phyloP scores from a whole-genome alignment of 2,329 filamentous ascomycete genomes.

The Neofusicoccum laricinum region DNA sequence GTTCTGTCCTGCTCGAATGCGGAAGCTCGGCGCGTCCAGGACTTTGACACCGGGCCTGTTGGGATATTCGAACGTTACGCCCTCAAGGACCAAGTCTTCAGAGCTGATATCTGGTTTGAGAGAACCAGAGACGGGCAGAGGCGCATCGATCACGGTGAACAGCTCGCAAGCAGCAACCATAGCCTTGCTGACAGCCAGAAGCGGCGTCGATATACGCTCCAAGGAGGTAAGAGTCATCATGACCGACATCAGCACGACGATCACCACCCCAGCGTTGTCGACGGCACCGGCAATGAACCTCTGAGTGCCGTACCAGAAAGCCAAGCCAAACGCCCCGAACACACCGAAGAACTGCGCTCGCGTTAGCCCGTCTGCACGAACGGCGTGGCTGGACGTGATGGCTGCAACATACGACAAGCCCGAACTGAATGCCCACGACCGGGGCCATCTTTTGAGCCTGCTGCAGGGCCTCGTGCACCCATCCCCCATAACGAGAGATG shows the following conservation, averaged over 20 bases:
- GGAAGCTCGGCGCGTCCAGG: slow-evolving; percentile 56
- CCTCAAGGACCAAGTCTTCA: not conserved
- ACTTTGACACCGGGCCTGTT: slow-evolving; percentile 61
- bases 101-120: slow-evolving; percentile 33
- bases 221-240: slow-evolving; percentile 37
- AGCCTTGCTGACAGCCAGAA: slow-evolving; percentile 35
- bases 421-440: not conserved
- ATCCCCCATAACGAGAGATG: not conserved
- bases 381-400: too few relatives aligned
- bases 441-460: not conserved
- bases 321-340: slow-evolving; percentile 37
- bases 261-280: slow-evolving; percentile 30
- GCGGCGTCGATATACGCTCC: slow-evolving; percentile 28
- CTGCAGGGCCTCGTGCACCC: not conserved
- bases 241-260: slow-evolving; percentile 39
- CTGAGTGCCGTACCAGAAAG: slow-evolving; percentile 40
- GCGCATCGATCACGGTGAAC: slow-evolving; percentile 35
- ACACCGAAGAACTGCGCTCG: slow-evolving; percentile 25
- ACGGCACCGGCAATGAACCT: slow-evolving; percentile 32
- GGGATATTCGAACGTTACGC: slow-evolving; percentile 37
- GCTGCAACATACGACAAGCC: not conserved
- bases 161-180: slow-evolving; percentile 34
- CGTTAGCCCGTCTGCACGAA: not conserved
- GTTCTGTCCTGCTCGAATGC: slow-evolving; percentile 55
- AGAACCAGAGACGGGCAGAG: slow-evolving; percentile 26